Evolutionary conservation across 768 basidiomycete species (phyloP).

Genomic region (Steccherinum ochraceum): DNA sequence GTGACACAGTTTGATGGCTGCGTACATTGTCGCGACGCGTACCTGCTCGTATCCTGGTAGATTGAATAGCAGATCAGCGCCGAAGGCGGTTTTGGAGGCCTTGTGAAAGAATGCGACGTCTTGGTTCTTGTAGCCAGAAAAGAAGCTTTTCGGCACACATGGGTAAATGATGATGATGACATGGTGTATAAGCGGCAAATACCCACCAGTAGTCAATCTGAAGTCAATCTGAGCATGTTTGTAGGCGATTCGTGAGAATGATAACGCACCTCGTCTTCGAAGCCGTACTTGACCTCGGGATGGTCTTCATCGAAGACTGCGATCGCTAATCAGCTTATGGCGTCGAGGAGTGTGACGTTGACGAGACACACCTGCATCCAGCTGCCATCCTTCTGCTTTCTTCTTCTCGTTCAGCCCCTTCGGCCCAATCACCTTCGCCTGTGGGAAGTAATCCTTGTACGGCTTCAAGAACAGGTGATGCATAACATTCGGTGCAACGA

Average conservation of each 20-base stretch:
- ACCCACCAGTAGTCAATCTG: conserved; percentile 6
- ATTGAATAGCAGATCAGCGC: conserved; percentile 77
- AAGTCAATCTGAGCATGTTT: background rate
- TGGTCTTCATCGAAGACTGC: conserved; percentile 6
- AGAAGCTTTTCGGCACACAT: conserved; percentile 41
- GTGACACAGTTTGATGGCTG: background rate
- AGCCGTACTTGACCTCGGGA: conserved; percentile 57
- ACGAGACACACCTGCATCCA: conserved; percentile 47
- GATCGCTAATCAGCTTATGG: background rate
- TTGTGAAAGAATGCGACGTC: conserved; percentile 75
- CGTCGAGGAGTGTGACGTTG: background rate
- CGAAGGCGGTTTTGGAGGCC: conserved; percentile 57
- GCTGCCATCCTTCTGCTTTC: conserved; percentile 39
- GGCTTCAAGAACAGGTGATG: conserved; percentile 45
- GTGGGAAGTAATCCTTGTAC: conserved; percentile 49
- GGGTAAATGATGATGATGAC: background rate
- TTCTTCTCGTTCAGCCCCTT: conserved; percentile 41
- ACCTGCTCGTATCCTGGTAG: conserved; percentile 72
- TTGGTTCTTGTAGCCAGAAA: conserved; percentile 58
- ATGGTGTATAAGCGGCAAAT: background rate
- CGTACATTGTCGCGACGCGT: conserved; percentile 2
- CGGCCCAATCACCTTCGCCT: conserved; percentile 65
- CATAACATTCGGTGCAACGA: conserved; percentile 43
- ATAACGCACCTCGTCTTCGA: conserved; percentile 53
- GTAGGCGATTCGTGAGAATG: background rate